phyloP scores from a whole-genome alignment of 2,329 filamentous ascomycete species.

The Orbilia javanica region DNA sequence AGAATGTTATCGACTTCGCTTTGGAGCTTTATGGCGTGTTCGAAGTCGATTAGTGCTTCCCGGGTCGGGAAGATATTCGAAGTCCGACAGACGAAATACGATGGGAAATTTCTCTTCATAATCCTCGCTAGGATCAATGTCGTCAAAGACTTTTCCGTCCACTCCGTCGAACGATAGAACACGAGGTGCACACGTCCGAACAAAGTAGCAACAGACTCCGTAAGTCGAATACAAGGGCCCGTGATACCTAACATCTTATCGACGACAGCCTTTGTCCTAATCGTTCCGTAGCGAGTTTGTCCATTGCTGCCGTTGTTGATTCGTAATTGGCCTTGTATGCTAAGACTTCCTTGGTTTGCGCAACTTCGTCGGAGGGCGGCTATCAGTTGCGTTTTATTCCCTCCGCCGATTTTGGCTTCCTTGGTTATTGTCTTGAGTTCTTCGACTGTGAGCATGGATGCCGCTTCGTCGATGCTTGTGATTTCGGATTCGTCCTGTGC shows the following conservation, averaged over 20 bases:
- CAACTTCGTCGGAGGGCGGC: conserved; percentile 58
- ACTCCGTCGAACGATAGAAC: conserved; percentile 94
- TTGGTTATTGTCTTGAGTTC: conserved; percentile 88
- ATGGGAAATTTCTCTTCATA: conserved; percentile 85
- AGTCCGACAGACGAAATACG: conserved; percentile 90
- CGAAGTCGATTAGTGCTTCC: conserved; percentile 83
- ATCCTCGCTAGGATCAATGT: conserved; percentile 95
- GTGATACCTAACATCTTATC: conserved; percentile 61
- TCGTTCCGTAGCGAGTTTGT: conserved; percentile 59
- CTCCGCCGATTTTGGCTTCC: conserved; percentile 86
- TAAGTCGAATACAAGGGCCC: conserved; percentile 86
- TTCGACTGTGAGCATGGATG: conserved; percentile 82
- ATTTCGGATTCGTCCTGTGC: conserved; percentile 84
- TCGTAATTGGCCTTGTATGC: conserved; percentile 58
- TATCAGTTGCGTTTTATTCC: conserved; percentile 85
- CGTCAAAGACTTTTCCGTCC: conserved; percentile 96
- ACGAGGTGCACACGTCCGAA: conserved; percentile 96
- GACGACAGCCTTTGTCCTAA: conserved; percentile 59
- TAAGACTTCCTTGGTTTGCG: conserved; percentile 59
- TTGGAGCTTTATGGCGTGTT: conserved; percentile 85
- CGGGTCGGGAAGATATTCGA: conserved; percentile 88
- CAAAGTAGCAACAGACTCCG: conserved; percentile 77
- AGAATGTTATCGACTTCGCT: conserved; percentile 83
- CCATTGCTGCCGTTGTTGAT: conserved; percentile 52
- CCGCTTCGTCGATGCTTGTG: conserved; percentile 83